Evolutionary conservation across 257 asterid genomes (phyloP), one percentile per base, ranked within the genome.

Genomic region (Jacaranda copaia): DNA sequence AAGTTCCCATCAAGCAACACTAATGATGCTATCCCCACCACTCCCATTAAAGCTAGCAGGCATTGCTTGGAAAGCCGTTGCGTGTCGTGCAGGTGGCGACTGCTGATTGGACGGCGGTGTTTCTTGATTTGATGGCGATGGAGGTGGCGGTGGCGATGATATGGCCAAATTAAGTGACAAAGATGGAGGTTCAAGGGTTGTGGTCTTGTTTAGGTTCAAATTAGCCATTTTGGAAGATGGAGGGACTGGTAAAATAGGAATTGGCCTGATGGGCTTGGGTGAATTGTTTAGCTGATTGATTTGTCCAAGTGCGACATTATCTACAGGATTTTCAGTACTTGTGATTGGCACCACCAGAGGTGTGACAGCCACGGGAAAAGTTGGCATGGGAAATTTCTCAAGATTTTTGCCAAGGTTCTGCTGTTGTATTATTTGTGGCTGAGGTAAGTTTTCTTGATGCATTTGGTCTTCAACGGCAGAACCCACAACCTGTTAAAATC

Each of bases 1-100:
- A 68, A 13, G 72, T 70, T 62, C 84, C 77, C 82, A 78, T 94
- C 88, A 94, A 80, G 98, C 97, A 60, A 94, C 98, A 78, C 97
- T 92, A 16, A 94, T 92, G 79, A 92, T 92, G 86, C 89, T 86
- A 80, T 95, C 98, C 80, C 97, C 97, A 84, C 96, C 91, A 79
- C 89, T 84, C 43, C 86, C 92, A 70, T 77, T 90, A 70, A 91
- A 93, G 85, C 88, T 81, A 63, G 83, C 78, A 2, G 96, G 88
- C 90, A 92, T 81, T 25, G 81, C 83, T 57, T 91, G 94, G 79
- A 86, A 90, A 13, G 90, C 84, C 36, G 97, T 72, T 35, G 84
- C 38, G 72, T 83, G 95, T 46, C 85, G 81, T 6, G 77, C 77
- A 15, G 89, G 58, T 12, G 89, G 71, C 14, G 87, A 63, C 68